These are phyloP conservation scores for Candida piceae DNA, from an alignment of 805 yeast genomes.

Conservation along the genomic window DNA sequence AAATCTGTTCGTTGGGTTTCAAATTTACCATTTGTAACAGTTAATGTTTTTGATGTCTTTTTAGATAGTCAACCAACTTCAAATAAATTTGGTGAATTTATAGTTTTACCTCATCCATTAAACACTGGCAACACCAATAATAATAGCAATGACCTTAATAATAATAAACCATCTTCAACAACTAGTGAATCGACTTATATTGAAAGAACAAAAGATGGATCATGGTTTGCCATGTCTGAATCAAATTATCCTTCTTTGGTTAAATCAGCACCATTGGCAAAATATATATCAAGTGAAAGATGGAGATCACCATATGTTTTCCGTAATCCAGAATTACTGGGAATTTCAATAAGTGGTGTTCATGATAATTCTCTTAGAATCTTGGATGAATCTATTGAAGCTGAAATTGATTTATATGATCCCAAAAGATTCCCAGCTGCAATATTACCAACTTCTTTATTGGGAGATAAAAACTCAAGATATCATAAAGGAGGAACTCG, in stretches of 20 bases:
- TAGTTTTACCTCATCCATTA: conserved; percentile 68
- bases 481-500: conserved; percentile 1
- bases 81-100: conserved; percentile 32
- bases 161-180: conserved; percentile 19
- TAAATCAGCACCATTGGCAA: conserved; percentile 70
- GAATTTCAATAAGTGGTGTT: conserved; percentile 45
- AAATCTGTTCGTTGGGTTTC: conserved; percentile 79
- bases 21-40: conserved; percentile 64
- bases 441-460: conserved; percentile 16
- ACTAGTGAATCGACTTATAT: conserved; percentile 50
- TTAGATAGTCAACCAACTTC: conserved; percentile 15
- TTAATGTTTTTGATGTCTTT: conserved; percentile 76
- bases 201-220: conserved; percentile 54
- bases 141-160: conserved; percentile 1
- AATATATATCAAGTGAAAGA: conserved; percentile 45
- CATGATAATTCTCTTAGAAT: conserved; percentile 33
- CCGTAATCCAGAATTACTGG: conserved; percentile 34
- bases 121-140: too few species aligned
- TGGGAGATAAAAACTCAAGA: conserved; percentile 12
- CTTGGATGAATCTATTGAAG: too few species aligned
- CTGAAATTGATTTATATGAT: too few species aligned
- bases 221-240: conserved; percentile 87
- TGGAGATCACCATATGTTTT: conserved; percentile 39
- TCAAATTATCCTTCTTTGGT: conserved; percentile 75
- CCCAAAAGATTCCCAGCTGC: conserved; percentile 21